Evolutionary conservation across 805 yeast species (phyloP).

Genomic region (Candida ortonii): DNA sequence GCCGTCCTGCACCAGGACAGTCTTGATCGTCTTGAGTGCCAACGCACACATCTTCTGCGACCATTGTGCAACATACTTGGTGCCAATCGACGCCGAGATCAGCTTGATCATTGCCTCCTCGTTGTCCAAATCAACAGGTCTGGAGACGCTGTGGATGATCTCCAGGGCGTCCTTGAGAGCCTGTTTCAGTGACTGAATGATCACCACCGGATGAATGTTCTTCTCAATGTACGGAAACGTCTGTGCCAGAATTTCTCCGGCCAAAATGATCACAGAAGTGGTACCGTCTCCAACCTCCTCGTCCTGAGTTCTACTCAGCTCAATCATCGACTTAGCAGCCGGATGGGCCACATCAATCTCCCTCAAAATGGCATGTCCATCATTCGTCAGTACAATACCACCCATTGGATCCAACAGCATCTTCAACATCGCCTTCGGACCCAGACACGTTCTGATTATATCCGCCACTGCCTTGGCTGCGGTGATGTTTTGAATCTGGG

Average conservation of each 20-base stretch:
- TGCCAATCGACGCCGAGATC: conserved; percentile 90
- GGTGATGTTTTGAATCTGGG: conserved; percentile 93
- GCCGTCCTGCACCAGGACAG: conserved; percentile 65
- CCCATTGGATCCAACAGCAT: conserved; percentile 97
- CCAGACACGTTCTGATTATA: conserved; percentile 94
- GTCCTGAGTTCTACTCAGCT: conserved; percentile 93
- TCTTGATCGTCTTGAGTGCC: conserved; percentile 83
- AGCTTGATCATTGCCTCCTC: conserved; percentile 84
- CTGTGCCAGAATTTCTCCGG: conserved; percentile 96
- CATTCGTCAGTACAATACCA: conserved; percentile 94
- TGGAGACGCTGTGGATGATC: conserved; percentile 77
- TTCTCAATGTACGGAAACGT: conserved; percentile 92
- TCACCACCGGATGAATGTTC: conserved; percentile 94
- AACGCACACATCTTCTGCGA: conserved; percentile 85
- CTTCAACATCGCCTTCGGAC: conserved; percentile 98
- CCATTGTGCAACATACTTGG: conserved; percentile 92
- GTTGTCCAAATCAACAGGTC: conserved; percentile 77
- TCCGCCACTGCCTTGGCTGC: conserved; percentile 99
- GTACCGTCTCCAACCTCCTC: conserved; percentile 95
- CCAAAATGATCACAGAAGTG: conserved; percentile 92
- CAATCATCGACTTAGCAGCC: conserved; percentile 98
- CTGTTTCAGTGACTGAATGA: conserved; percentile 88
- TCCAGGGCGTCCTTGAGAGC: conserved; percentile 90
- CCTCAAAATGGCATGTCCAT: conserved; percentile 96
- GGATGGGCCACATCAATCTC: conserved; percentile 98